Evolutionary conservation across 2,329 filamentous ascomycete species (phyloP), one percentile per base, ranked within the genome.

Genomic region (Nigrospora osmanthi): DNA sequence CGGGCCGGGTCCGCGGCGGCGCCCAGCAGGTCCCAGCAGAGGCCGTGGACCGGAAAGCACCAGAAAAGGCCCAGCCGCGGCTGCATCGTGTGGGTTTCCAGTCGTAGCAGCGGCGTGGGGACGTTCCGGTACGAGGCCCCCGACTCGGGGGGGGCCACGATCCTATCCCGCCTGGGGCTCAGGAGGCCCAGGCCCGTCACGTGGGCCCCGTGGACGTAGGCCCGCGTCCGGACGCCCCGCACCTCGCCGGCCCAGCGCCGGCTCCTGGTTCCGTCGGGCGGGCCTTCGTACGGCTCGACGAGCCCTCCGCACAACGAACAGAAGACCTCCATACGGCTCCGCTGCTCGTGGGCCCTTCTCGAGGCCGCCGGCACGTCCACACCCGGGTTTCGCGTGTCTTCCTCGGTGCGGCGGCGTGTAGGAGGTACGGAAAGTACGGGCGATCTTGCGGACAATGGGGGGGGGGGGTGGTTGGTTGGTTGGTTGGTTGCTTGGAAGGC

Each of bases 111-210:
- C 19, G 44, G 40, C 17, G 17, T 36, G 16, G 44, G 40, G 13
- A 36, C 16, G 32, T 49, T 10, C 23, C 36, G 45, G 31, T 47
- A 47, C 15, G 28, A 23, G 11, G 43, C 33, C 28, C 40, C 35
- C 7, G 44, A 36, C 14, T 33, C 17, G 10, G 47, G 38, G 28
- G 42, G 39, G 11, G 49, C 54, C 32, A 42, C 28, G 17, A 52
- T 36, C 23, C n/a, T n/a, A n/a, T 50, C 39, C 4, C 41, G 19
- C 33, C 46, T 36, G 16, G 15, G 47, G 40, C 50, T 47, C 11
- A 53, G 47, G 46, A 47, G 53, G 12, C 54, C 52, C 9, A 53
- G 42, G 10, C 54, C 54, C 6, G 52, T 52, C 13, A 54, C 39
- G 35, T 46, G 48, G 11, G 52, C 43, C 3, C 47, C 43, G 15